Base-by-base conservation (phyloP, 2,329 filamentous ascomycete genomes). In the Pyrenophora teres region DNA sequence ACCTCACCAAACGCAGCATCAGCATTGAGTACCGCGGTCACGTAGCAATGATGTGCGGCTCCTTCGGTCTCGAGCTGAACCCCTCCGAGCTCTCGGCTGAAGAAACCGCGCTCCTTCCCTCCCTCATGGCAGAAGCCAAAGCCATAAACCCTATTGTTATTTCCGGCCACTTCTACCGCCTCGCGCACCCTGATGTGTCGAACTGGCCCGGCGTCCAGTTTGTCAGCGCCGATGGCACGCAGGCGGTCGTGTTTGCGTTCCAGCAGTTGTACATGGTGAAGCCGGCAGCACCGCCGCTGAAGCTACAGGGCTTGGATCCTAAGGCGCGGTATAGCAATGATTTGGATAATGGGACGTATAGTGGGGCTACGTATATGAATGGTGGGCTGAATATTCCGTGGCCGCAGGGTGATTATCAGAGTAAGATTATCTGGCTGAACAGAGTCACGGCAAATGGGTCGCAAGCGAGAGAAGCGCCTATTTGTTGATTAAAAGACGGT, bases 11-110 rank as follows among this genome's bases (percentile, higher is more conserved):
- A 0, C 82, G 85, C 16, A 81, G 77, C 1, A 81, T 81, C 1
- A 80, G 84, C 0, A 76, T 87, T 10, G 68, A 70, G 1, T 87
- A 87, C 74, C 83, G 85, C 30, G 83, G 81, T 0, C 84, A 87
- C 48, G 85, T 87, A 0, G 85, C 85, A 5, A 83, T 87, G 76
- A 87, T 87, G 85, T 85, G 85, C 48, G 85, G 85, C 2, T 85
- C 83, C 0, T 87, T 87, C 58, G 85, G 85, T 0, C 78, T 87
- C 9, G 85, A 88, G 64, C 77, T 88, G 6, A 78, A 87, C 62
- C 85, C 85, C 0, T 72, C 71, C 0, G 75, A 80, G 6, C 77
- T 85, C 5, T 69, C 71, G 0, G 74, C 74, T 0, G 78, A 79
- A 10, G 85, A 87, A n/a, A 76, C 73, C 40, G 76, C 72, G 0